phyloP scores from a whole-genome alignment of 2,329 filamentous ascomycete species.

The Zasmidium cellare region DNA sequence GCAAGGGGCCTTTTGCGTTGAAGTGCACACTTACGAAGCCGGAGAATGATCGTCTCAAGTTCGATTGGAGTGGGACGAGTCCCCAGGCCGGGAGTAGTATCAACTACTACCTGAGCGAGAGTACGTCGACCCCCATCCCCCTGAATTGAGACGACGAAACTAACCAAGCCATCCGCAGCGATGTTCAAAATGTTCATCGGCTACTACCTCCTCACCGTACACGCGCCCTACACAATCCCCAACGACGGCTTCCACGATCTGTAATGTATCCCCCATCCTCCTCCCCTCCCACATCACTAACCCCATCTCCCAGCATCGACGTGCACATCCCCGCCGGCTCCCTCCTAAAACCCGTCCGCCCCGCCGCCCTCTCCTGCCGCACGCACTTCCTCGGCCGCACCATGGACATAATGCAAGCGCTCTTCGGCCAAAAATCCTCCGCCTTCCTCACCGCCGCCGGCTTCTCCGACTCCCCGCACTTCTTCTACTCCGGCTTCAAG shows the following conservation, averaged over 20 bases:
- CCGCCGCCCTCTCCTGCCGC: conserved; percentile 26
- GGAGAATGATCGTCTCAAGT: conserved; percentile 24
- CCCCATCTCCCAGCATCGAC: no score
- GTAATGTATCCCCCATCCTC: no score
- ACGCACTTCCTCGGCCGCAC: conserved; percentile 29
- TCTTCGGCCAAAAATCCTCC: conserved; percentile 29
- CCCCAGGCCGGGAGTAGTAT: conserved; percentile 29
- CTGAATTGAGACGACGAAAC: no score
- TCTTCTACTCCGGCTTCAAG: conserved; percentile 39
- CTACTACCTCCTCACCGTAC: conserved; percentile 27
- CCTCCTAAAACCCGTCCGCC: conserved; percentile 27
- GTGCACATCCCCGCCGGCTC: conserved; percentile 25
- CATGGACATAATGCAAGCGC: conserved; percentile 31
- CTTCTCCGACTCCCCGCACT: conserved; percentile 29
- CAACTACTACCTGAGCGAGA: conserved; percentile 29
- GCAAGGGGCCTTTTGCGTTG: conserved; percentile 26
- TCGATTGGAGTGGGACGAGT: conserved; percentile 28
- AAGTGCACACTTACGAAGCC: conserved; percentile 30
- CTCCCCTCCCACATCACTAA: no score
- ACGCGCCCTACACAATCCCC: conserved; percentile 27
- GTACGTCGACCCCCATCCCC: conserved; percentile 5
- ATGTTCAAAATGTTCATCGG: conserved; percentile 24
- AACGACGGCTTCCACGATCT: conserved; percentile 31
- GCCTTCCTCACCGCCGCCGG: conserved; percentile 30
- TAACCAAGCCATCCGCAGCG: no score